A percentile compares a stretch with the other conserved stretches of the same genome.
Conservation (phyloP, 78 protist genomes). For the Protostelium mycophagum region DNA sequence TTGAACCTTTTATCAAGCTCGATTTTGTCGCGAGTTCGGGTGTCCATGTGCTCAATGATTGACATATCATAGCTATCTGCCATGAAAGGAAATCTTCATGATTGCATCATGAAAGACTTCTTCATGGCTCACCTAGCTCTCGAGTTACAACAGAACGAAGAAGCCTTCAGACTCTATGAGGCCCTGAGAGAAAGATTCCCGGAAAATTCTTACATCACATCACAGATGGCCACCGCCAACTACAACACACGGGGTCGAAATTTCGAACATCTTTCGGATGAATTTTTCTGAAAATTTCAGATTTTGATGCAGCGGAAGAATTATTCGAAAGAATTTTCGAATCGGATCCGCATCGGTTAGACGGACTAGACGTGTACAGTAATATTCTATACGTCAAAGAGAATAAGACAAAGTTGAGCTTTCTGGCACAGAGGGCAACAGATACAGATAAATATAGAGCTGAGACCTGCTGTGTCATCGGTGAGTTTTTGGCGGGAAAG, state of each 20-base stretch:
- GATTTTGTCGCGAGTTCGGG: too few relatives aligned
- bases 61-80: background rate
- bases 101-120: slow-evolving; percentile 40
- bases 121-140: slow-evolving; percentile 63
- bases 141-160: slow-evolving; percentile 45
- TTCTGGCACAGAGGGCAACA: slow-evolving; percentile 63
- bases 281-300: slow-evolving; percentile 17
- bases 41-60: too few relatives aligned
- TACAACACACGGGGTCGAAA: slow-evolving; percentile 52
- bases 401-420: slow-evolving; percentile 27
- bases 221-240: slow-evolving; percentile 71
- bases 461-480: slow-evolving; percentile 89
- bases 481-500: background rate
- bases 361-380: slow-evolving; percentile 80
- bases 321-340: slow-evolving; percentile 44
- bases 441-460: slow-evolving; percentile 82
- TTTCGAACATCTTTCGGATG: background rate
- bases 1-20: too few relatives aligned
- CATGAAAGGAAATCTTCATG: background rate
- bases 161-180: slow-evolving; percentile 35
- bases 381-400: slow-evolving; percentile 89
- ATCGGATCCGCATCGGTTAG: slow-evolving; percentile 77
- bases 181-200: slow-evolving; percentile 33
- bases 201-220: slow-evolving; percentile 25
- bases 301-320: slow-evolving; percentile 54